Percentiles rank a stretch among this genome's conserved stretches.
These are phyloP conservation scores for Aspergillus mulundensis DNA, from an alignment of 495 filamentous ascomycete genomes.

Conservation along the genomic window DNA sequence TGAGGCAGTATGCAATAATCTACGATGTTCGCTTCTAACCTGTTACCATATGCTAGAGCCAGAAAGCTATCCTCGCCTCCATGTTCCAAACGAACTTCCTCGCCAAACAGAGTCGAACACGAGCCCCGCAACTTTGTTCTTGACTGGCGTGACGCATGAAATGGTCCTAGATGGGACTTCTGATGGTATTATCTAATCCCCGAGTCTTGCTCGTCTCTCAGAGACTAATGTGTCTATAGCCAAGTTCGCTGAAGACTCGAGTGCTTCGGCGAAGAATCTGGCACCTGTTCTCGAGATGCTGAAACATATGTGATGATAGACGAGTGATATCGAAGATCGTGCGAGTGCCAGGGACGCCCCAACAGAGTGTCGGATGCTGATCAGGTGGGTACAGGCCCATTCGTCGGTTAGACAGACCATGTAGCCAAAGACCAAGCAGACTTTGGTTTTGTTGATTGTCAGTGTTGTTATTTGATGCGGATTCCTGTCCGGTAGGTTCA, in stretches of 20 bases:
- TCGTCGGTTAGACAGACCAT: too few species aligned
- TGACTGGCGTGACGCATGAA: slow-evolving; percentile 29
- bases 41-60: too few species aligned
- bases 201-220: slow-evolving; percentile 8
- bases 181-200: slow-evolving; percentile 24
- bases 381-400: too few species aligned
- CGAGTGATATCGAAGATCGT: too few species aligned
- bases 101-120: slow-evolving; percentile 26
- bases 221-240: slow-evolving; percentile 22
- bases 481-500: too few species aligned
- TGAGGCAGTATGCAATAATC: slow-evolving; percentile 13
- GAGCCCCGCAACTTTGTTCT: slow-evolving; percentile 31
- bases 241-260: slow-evolving; percentile 27
- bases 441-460: too few species aligned
- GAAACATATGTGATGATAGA: slow-evolving; percentile 33
- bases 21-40: slow-evolving; percentile 12
- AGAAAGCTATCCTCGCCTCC: slow-evolving; percentile 28
- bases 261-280: slow-evolving; percentile 19
- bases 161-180: slow-evolving; percentile 29
- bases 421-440: too few species aligned
- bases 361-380: too few species aligned
- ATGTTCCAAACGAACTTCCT: slow-evolving; percentile 25
- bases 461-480: too few species aligned
- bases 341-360: too few species aligned
- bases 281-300: slow-evolving; percentile 21